Conservation (phyloP, 1,284 basidiomycete species). For the Prillingera fragicola region DNA sequence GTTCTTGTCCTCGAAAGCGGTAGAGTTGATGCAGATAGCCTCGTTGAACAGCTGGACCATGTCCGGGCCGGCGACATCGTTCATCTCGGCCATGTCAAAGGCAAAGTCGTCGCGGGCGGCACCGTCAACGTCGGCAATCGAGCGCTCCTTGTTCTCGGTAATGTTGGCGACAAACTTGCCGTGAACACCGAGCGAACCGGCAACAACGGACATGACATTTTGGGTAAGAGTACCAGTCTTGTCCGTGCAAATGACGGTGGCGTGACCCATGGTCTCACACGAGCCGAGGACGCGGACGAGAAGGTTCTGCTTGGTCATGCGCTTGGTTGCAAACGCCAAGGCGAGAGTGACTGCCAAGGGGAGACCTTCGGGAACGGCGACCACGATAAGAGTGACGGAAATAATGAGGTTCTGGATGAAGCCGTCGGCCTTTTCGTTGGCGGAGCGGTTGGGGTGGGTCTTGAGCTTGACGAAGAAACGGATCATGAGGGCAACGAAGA, state of each 20-base stretch:
- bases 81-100: slow-evolving; percentile 69
- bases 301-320: slow-evolving; percentile 91
- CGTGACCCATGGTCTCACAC: slow-evolving; percentile 98
- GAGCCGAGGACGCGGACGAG: slow-evolving; percentile 91
- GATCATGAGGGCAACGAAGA: slow-evolving; percentile 85
- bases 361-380: slow-evolving; percentile 94
- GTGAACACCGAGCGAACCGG: slow-evolving; percentile 86
- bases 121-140: slow-evolving; percentile 61
- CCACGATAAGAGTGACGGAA: slow-evolving; percentile 87
- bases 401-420: slow-evolving; percentile 41
- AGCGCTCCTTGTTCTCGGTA: slow-evolving; percentile 65
- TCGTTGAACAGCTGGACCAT: slow-evolving; percentile 72
- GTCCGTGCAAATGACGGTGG: slow-evolving; percentile 92
- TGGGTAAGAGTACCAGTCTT: slow-evolving; percentile 85
- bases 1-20: slow-evolving; percentile 83
- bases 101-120: slow-evolving; percentile 62
- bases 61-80: slow-evolving; percentile 58
- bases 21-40: slow-evolving; percentile 87
- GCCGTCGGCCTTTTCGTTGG: slow-evolving; percentile 78
- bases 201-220: slow-evolving; percentile 92
- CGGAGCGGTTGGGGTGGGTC: slow-evolving; percentile 52
- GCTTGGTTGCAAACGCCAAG: slow-evolving; percentile 90
- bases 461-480: slow-evolving; percentile 86
- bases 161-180: slow-evolving; percentile 85
- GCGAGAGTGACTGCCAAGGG: slow-evolving; percentile 95